Base-by-base conservation (phyloP, 768 basidiomycete species). In the Trametes sanguinea region DNA sequence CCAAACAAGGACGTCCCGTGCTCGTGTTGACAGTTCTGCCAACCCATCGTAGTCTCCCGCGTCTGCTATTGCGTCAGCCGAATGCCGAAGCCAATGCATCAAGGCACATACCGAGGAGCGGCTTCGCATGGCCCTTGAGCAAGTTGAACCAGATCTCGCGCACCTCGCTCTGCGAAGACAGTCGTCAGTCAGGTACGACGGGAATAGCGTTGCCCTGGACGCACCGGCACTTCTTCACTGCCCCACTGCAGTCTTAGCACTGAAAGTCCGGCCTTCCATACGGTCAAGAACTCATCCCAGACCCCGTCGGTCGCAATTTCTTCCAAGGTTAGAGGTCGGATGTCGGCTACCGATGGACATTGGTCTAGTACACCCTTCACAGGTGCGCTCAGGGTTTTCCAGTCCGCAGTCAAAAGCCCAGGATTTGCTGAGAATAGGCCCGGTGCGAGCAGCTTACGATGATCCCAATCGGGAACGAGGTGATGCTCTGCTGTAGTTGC, bases 71-170 rank as follows among this genome's bases (percentile, higher is more conserved):
- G 35, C 35, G 35, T 37, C 52, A 51, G 11, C 4, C 8, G 47
- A 13, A 61, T 54, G 11, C 33, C 29, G 46, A 46, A 13, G 2
- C 1, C n/a, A 54, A 1, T 0, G 3, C 32, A 27, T 16, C 58
- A 9, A 35, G 61, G 27, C 8, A 69, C 74, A 16, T 40, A 85
- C 86, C 79, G 75, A 83, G 74, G 5, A 83, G 72, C 52, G 73
- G 68, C 0, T 76, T 68, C 14, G 84, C 77, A 35, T 82, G 82
- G 2, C 81, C 78, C 53, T 76, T 78, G 42, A 89, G 65, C 35
- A 91, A 70, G 44, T 81, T 80, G 40, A 79, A 74, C 89, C 88
- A 91, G 7, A 85, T 77, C 13, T 75, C 76, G 6, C 82, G 67
- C 3, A 88, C 73, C 61, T 85, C 83, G 1, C 67, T 64, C 81